Conservation (phyloP, 2,329 filamentous ascomycete genomes). For the Penicillium sp. region DNA sequence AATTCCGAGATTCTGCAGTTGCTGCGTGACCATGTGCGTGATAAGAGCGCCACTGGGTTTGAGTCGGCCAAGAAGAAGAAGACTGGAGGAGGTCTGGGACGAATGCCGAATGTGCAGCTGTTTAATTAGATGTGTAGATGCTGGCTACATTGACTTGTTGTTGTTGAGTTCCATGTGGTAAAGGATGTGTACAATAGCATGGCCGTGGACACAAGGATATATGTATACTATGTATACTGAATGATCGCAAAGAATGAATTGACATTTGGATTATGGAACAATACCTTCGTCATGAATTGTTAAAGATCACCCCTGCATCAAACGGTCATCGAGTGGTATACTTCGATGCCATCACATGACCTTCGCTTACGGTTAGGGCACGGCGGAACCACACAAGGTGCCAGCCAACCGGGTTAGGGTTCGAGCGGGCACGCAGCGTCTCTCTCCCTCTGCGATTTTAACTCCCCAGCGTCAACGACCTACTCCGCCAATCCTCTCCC, state of each 20-base stretch:
- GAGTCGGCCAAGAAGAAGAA: constrained; percentile 37
- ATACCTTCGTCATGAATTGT: too few relatives aligned
- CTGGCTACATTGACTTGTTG: too few relatives aligned
- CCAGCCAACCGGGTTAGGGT: constrained; percentile 36
- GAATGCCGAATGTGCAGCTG: constrained; percentile 45
- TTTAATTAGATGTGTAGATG: constrained; percentile 29
- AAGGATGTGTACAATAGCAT: not conserved
- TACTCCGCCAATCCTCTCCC: constrained; percentile 40
- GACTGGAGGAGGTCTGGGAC: constrained; percentile 39
- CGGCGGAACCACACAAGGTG: constrained; percentile 26
- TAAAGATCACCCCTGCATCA: too few relatives aligned
- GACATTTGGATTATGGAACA: too few relatives aligned
- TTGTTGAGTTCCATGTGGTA: too few relatives aligned
- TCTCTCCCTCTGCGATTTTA: constrained; percentile 38
- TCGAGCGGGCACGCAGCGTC: constrained; percentile 34
- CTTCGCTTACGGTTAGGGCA: constrained; percentile 35
- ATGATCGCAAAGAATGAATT: too few relatives aligned
- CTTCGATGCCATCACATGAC: constrained; percentile 24
- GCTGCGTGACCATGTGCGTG: constrained; percentile 73
- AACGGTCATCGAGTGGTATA: constrained; percentile 1
- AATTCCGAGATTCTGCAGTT: constrained; percentile 71
- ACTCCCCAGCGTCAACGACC: constrained; percentile 37
- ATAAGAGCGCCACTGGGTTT: constrained; percentile 53
- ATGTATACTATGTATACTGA: constrained; percentile 7
- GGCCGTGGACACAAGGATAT: not conserved